phyloP scores from a whole-genome alignment of 169 alveolate genomes.

The Plasmodium yoelii region DNA sequence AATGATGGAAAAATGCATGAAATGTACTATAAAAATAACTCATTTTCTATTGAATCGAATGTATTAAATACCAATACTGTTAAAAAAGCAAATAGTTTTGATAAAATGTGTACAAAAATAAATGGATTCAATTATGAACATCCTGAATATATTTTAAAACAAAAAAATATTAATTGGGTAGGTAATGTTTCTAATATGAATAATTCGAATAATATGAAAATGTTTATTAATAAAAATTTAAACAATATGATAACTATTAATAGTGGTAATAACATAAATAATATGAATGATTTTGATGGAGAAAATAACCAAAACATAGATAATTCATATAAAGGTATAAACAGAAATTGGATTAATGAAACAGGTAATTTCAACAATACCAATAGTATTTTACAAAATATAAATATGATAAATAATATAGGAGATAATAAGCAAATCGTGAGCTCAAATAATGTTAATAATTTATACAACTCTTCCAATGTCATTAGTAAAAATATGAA shows the following conservation, averaged over 20 bases:
- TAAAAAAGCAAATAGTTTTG: not conserved
- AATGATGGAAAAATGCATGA: not conserved
- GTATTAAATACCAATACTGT: not conserved
- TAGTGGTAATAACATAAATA: not conserved
- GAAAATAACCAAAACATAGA: too few relatives aligned
- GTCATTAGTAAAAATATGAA: too few relatives aligned
- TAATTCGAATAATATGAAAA: not conserved
- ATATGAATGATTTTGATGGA: not conserved
- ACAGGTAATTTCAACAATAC: too few relatives aligned
- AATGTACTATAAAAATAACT: too few relatives aligned
- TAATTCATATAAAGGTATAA: too few relatives aligned
- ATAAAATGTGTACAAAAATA: constrained; percentile 15
- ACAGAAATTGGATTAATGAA: too few relatives aligned
- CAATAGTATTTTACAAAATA: too few relatives aligned
- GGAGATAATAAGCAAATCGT: not conserved
- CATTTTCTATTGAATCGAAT: not conserved
- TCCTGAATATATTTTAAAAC: not conserved
- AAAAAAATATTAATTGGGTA: not conserved
- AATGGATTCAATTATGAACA: not conserved
- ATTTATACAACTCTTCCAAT: not conserved
- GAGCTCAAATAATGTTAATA: constrained; percentile 5
- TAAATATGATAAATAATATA: not conserved
- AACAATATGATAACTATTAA: not conserved
- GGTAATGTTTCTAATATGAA: not conserved
- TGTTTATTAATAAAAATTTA: not conserved